Evolutionary conservation across 2,329 filamentous ascomycete genomes (phyloP).

Genomic region (Trichoderma endophyticum): DNA sequence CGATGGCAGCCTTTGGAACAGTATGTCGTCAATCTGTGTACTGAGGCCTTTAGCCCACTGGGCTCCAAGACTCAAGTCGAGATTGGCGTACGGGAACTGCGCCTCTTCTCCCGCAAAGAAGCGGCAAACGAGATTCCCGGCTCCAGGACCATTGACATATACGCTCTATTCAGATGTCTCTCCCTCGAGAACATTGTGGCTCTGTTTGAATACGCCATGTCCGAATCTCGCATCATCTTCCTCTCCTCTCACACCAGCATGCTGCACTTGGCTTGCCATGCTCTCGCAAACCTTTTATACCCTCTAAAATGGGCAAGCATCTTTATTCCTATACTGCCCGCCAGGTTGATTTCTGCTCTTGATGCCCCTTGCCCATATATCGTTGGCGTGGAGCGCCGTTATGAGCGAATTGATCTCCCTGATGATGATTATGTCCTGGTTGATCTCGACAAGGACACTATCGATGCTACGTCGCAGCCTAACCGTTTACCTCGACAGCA

Average conservation of each 20-base stretch:
- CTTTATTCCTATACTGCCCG: slow-evolving; percentile 87
- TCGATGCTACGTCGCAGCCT: slow-evolving; percentile 80
- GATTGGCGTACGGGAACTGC: slow-evolving; percentile 81
- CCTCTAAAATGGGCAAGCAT: slow-evolving; percentile 91
- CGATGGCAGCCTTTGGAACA: slow-evolving; percentile 95
- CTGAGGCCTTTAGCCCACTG: slow-evolving; percentile 87
- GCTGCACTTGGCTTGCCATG: slow-evolving; percentile 88
- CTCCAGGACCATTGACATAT: slow-evolving; percentile 86
- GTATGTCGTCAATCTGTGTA: slow-evolving; percentile 95
- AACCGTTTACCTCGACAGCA: slow-evolving; percentile 80
- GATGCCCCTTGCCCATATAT: slow-evolving; percentile 97
- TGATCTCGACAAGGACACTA: slow-evolving; percentile 85
- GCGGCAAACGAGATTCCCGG: slow-evolving; percentile 90
- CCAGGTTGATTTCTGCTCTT: slow-evolving; percentile 80
- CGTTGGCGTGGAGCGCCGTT: slow-evolving; percentile 89
- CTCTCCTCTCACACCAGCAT: slow-evolving; percentile 94
- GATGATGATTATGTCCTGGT: slow-evolving; percentile 95
- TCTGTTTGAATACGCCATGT: slow-evolving; percentile 87
- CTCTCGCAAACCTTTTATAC: slow-evolving; percentile 81
- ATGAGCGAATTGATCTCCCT: slow-evolving; percentile 80
- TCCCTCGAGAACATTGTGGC: slow-evolving; percentile 90
- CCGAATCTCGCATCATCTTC: slow-evolving; percentile 93
- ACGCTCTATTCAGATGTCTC: slow-evolving; percentile 84
- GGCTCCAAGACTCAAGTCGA: slow-evolving; percentile 96
- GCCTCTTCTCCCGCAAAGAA: slow-evolving; percentile 89